Evolutionary conservation across 2,329 filamentous ascomycete species (phyloP), one percentile per base, ranked within the genome.

Genomic region (Penicillium sp.): DNA sequence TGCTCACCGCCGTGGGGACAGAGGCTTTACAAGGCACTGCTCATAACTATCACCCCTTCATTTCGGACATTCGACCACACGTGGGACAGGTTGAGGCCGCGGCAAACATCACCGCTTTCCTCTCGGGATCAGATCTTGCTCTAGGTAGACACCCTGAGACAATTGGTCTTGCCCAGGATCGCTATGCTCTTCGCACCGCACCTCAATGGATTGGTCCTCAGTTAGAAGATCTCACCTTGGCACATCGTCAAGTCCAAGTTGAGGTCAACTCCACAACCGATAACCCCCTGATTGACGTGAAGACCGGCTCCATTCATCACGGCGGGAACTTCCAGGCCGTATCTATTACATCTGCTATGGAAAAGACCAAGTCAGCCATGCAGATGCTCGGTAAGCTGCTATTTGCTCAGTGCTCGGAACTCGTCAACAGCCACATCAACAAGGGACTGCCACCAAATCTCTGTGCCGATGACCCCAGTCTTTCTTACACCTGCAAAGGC

Each of bases 271-370:
- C 85, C 0, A 84, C 83, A 0, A 85, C 84, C 0, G 86, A 89
- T 63, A 89, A 89, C 64, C 85, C 83, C 0, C 69, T 89, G 8
- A 75, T 88, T 12, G 79, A 87, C 58, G 63, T 71, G 0, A 60
- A 59, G 0, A 63, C 58, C 7, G 68, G 64, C 16, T 65, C 72
- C 9, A 71, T 86, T 23, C 78, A 84, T 58, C 81, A 84, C 52
- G 85, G 86, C 1, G 85, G 83, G 23, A 89, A 89, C 65, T 89
- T 89, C 67, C 86, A 89, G 67, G 87, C 85, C 1, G 74, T 74
- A 6, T 74, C 79, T 1, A 72, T 89, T 26, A 87, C 86, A 0
- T 84, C 83, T 0, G 84, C 85, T 1, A 84, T 83, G 77, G 86
- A 88, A 60, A 88, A 87, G 69, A 73, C 74, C 0, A 76, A 81